Percentiles rank a stretch among this genome's conserved stretches.
Evolutionary conservation across 495 filamentous ascomycete genomes (phyloP).

Genomic region (Thermochaetoides thermophila): DNA sequence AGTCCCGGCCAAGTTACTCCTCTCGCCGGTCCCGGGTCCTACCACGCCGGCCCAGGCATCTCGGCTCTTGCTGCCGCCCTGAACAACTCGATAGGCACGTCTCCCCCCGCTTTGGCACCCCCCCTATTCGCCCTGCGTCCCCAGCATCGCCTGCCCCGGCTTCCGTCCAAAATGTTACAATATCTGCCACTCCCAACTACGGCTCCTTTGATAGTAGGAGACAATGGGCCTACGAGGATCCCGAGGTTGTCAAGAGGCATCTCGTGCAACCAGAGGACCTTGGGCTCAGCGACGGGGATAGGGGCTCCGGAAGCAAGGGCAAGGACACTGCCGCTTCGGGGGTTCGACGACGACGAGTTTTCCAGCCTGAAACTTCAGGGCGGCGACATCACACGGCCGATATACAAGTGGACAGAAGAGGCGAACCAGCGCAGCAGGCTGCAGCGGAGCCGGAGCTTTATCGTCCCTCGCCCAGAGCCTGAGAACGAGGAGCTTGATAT

Average conservation of each 20-base stretch:
- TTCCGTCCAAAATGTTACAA: too few species aligned
- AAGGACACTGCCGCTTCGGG: conserved; percentile 31
- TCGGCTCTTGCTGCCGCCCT: conserved; percentile 66
- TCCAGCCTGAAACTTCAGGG: conserved; percentile 85
- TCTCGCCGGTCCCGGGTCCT: conserved; percentile 37
- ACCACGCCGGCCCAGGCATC: conserved; percentile 48
- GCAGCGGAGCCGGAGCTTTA: conserved; percentile 75
- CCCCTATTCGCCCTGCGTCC: conserved; percentile 26
- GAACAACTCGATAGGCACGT: conserved; percentile 46
- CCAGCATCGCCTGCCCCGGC: conserved; percentile 19
- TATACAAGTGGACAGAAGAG: conserved; percentile 89
- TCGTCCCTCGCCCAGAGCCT: conserved; percentile 55
- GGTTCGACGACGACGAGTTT: conserved; percentile 52
- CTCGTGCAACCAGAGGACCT: conserved; percentile 53
- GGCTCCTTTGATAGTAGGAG: conserved; percentile 59
- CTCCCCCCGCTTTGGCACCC: conserved; percentile 48
- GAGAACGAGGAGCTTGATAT: conserved; percentile 72
- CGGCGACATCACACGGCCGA: conserved; percentile 82
- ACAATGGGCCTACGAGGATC: conserved; percentile 53
- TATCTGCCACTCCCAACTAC: conserved; percentile 60
- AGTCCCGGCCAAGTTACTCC: conserved; percentile 28
- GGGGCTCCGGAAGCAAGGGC: conserved; percentile 29
- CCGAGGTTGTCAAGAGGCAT: conserved; percentile 68
- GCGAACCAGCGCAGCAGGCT: conserved; percentile 43
- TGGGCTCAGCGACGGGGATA: too few species aligned